Percentiles rank a stretch among this genome's conserved stretches.
These are phyloP conservation scores for Tricholoma bakamatsutake DNA, from an alignment of 768 basidiomycete genomes.

Conservation along the genomic window DNA sequence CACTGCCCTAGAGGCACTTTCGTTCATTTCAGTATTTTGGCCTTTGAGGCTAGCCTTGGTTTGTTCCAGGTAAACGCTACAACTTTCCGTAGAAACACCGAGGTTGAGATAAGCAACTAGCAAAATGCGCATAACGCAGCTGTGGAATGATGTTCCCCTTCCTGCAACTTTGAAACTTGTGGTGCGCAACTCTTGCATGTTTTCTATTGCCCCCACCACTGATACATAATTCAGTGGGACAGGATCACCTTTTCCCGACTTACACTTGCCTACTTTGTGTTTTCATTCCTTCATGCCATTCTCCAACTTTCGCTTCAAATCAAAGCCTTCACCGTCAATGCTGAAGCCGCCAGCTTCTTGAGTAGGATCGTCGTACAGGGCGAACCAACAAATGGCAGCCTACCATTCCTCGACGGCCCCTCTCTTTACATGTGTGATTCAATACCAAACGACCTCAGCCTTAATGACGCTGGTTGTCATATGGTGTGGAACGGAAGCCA, in stretches of 20 bases:
- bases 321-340: constrained; percentile 61
- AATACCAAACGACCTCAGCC: constrained; percentile 39
- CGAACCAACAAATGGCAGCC: constrained; percentile 39
- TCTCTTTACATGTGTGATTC: constrained; percentile 53
- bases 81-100: neutral
- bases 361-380: constrained; percentile 44
- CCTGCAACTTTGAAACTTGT: constrained; percentile 36
- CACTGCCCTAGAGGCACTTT: constrained; percentile 40
- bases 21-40: constrained; percentile 16
- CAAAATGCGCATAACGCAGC: constrained; percentile 19
- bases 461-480: constrained; percentile 31
- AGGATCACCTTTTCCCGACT: constrained; percentile 64
- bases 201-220: neutral
- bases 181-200: constrained; percentile 28
- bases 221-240: constrained; percentile 45
- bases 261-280: constrained; percentile 59
- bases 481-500: constrained; percentile 50
- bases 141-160: constrained; percentile 30
- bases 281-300: constrained; percentile 60
- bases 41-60: neutral
- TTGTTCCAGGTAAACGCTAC: constrained; percentile 2
- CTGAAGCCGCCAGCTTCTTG: constrained; percentile 48
- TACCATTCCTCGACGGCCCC: constrained; percentile 44
- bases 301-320: constrained; percentile 67
- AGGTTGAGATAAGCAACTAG: neutral